Evolutionary conservation across 2,329 filamentous ascomycete species (phyloP), one percentile per base, ranked within the genome.

Genomic region (Sarocladium kiliense): DNA sequence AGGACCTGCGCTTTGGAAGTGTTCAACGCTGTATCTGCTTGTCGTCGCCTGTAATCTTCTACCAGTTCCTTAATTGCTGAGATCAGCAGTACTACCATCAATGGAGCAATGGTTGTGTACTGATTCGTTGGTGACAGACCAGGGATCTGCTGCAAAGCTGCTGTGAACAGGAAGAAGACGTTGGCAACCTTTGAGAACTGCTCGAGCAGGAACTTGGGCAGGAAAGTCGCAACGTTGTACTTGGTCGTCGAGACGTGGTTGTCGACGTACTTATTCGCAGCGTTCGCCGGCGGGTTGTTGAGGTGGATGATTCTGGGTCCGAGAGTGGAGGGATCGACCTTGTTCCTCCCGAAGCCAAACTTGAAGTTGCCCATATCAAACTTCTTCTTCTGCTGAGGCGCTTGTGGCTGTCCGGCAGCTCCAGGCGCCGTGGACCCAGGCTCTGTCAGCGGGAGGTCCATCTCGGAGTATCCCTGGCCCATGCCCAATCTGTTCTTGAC

Each of bases 121-220:
- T 80, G 83, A 74, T 97, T 97, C 10, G 94, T 99, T 7, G 95
- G 94, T 32, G 92, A 96, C 58, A 99, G 87, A 61, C 88, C 87
- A 21, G 94, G 94, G 58, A 99, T 96, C 71, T 99, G 94, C 75
- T 99, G 94, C 45, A 99, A 76, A 39, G 84, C 86, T 16, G 94
- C 92, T 36, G 94, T 99, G 72, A 99, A 97, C 69, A 99, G 82
- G 88, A 99, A 99, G 78, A 99, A 99, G 66, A 99, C 74, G 74
- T 99, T 99, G 77, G 94, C 94, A 72, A 97, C 96, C 77, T 97
- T 99, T 58, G 92, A 97, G 74, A 99, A 99, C 70, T 99, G 94
- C 71, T 99, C 94, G 70, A 93, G 91, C 56, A 99, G 78, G 73
- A 99, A 99, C 72, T 99, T 99, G 53, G 94, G 94, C 18, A 97